phyloP scores from a whole-genome alignment of 169 alveolate genomes.

The Plasmodium gonderi region DNA sequence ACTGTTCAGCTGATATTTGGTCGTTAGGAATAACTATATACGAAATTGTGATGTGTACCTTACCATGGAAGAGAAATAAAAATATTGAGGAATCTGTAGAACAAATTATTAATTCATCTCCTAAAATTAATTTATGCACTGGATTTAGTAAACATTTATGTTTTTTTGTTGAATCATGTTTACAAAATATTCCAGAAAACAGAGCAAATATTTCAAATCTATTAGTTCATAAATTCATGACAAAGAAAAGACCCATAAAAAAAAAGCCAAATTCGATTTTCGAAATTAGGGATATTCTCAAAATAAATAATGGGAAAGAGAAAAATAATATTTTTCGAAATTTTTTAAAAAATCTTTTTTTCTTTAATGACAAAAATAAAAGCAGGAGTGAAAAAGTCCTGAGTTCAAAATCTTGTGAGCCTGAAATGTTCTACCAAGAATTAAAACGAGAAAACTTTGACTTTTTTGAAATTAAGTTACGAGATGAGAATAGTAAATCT shows the following conservation, averaged over 20 bases:
- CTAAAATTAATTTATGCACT: slow-evolving; percentile 29
- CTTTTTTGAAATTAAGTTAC: slow-evolving; percentile 31
- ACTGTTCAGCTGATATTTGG: slow-evolving; percentile 94
- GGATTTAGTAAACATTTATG: slow-evolving; percentile 61
- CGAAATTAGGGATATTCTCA: slow-evolving; percentile 42
- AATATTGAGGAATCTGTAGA: slow-evolving; percentile 9
- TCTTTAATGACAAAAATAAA: slow-evolving; percentile 26
- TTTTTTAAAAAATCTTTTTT: slow-evolving; percentile 41
- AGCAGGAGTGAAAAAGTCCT: not conserved
- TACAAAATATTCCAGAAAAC: slow-evolving; percentile 33
- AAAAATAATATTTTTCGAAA: slow-evolving; percentile 40
- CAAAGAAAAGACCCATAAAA: slow-evolving; percentile 21
- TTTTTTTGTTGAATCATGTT: slow-evolving; percentile 36
- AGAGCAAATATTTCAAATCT: slow-evolving; percentile 26
- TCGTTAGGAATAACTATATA: slow-evolving; percentile 93
- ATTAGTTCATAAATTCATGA: slow-evolving; percentile 45
- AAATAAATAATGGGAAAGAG: slow-evolving; percentile 15
- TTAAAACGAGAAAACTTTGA: slow-evolving; percentile 20
- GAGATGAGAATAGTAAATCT: slow-evolving; percentile 32
- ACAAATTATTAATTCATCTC: slow-evolving; percentile 28
- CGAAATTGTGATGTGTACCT: slow-evolving; percentile 79
- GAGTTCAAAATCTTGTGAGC: slow-evolving; percentile 38
- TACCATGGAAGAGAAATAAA: slow-evolving; percentile 62
- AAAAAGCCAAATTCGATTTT: slow-evolving; percentile 49
- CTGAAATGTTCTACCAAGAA: slow-evolving; percentile 52